Percentiles rank a stretch among this genome's conserved stretches.
phyloP scores from a whole-genome alignment of 768 basidiomycete genomes.

The Boletus vermiculosoides region DNA sequence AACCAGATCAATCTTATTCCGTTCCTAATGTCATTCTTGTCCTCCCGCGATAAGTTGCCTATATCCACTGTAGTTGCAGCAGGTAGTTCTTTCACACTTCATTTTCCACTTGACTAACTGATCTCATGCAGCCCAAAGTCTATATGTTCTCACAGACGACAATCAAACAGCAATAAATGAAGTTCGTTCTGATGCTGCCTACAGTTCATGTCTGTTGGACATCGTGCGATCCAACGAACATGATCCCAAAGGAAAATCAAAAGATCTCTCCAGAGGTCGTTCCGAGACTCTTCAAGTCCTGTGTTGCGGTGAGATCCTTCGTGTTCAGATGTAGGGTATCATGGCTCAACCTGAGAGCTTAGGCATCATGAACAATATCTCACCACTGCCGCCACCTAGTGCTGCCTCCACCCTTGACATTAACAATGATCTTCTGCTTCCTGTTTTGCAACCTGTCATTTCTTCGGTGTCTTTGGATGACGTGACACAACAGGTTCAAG shows the following conservation, averaged over 20 bases:
- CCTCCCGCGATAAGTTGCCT: constrained; percentile 65
- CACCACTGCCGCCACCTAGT: constrained; percentile 71
- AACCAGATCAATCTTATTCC: constrained; percentile 77
- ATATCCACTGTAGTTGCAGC: constrained; percentile 74
- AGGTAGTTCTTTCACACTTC: constrained; percentile 44
- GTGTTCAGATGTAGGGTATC: not conserved
- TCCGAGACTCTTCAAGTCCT: constrained; percentile 59
- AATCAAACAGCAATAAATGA: constrained; percentile 74
- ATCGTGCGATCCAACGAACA: constrained; percentile 46
- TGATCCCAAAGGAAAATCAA: constrained; percentile 37
- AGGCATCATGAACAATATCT: constrained; percentile 78
- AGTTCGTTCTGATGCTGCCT: constrained; percentile 57
- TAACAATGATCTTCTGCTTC: constrained; percentile 69
- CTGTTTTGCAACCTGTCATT: constrained; percentile 66
- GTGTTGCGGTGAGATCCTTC: constrained; percentile 55
- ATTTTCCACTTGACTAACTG: not conserved
- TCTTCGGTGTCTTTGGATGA: constrained; percentile 56
- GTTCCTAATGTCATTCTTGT: constrained; percentile 89
- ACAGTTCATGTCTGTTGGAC: constrained; percentile 63
- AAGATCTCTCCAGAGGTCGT: constrained; percentile 48
- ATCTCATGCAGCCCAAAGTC: constrained; percentile 67
- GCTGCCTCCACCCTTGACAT: constrained; percentile 61
- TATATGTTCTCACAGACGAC: constrained; percentile 92
- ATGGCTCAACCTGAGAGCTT: not conserved
- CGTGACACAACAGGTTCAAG: constrained; percentile 46